A percentile compares a stretch with the other conserved stretches of the same genome.
Evolutionary conservation across 768 basidiomycete species (phyloP).

Genomic region (Tephrocybe sp.): DNA sequence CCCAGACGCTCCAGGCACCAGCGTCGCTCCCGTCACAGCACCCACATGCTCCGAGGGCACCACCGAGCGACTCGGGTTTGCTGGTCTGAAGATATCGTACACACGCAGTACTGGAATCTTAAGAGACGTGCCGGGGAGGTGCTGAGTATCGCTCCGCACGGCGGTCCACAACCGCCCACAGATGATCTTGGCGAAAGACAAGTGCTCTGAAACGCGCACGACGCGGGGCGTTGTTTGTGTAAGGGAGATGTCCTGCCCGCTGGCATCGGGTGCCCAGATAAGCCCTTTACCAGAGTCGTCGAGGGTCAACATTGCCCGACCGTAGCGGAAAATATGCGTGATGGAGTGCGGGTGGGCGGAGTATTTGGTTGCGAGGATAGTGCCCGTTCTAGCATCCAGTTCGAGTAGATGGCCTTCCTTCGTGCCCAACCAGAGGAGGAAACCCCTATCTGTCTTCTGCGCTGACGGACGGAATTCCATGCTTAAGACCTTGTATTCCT

Average conservation of each 20-base stretch:
- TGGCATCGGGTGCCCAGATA: slow-evolving; percentile 59
- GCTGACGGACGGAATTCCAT: slow-evolving; percentile 72
- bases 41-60: slow-evolving; percentile 74
- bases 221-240: slow-evolving; percentile 52
- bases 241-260: slow-evolving; percentile 44
- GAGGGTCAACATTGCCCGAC: slow-evolving; percentile 69
- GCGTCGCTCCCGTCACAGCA: slow-evolving; percentile 77
- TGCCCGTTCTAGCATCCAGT: slow-evolving; percentile 67
- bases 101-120: slow-evolving; percentile 76
- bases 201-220: slow-evolving; percentile 75
- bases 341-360: slow-evolving; percentile 68
- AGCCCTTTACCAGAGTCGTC: slow-evolving; percentile 87
- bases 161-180: slow-evolving; percentile 86
- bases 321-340: slow-evolving; percentile 72
- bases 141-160: slow-evolving; percentile 49
- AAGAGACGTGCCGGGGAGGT: slow-evolving; percentile 30
- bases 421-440: slow-evolving; percentile 82
- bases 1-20: slow-evolving; percentile 66
- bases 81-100: slow-evolving; percentile 72
- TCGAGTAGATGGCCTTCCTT: slow-evolving; percentile 89
- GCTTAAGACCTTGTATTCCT: slow-evolving; percentile 71
- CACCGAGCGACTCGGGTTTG: slow-evolving; percentile 51
- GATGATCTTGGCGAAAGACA: slow-evolving; percentile 75
- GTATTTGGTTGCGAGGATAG: slow-evolving; percentile 55
- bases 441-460: slow-evolving; percentile 50